A percentile compares a stretch with the other conserved stretches of the same genome.
Conservation (phyloP, 805 yeast species). For the Nakazawaea wickerhamii region DNA sequence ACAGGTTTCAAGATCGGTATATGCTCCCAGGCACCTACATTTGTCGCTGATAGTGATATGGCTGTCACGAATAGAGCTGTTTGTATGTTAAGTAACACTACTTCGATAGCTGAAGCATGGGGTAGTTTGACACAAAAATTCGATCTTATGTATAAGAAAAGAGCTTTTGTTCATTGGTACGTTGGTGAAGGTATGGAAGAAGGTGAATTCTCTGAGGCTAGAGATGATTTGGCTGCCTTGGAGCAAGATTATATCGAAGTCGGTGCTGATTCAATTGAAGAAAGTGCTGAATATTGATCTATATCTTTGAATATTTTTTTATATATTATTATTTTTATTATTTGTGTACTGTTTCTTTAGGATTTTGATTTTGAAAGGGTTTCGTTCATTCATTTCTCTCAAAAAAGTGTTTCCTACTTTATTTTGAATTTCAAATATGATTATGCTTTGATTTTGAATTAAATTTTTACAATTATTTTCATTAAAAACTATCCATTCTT, state of each 20-base stretch:
- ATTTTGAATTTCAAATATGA: not conserved
- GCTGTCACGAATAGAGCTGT: conserved; percentile 87
- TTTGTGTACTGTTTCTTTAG: not conserved
- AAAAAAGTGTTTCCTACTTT: not conserved
- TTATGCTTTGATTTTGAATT: conserved; percentile 1
- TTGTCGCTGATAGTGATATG: conserved; percentile 72
- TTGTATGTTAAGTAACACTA: conserved; percentile 88
- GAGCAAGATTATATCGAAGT: conserved; percentile 92
- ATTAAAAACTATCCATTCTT: not conserved
- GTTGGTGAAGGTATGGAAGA: conserved; percentile 98
- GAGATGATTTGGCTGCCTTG: conserved; percentile 88
- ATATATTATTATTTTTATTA: not conserved
- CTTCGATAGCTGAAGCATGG: conserved; percentile 96
- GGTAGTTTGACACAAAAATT: conserved; percentile 86
- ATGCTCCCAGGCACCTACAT: conserved; percentile 89
- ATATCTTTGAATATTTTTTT: not conserved
- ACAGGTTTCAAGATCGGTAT: conserved; percentile 95
- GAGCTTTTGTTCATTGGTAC: conserved; percentile 96
- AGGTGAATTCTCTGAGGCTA: conserved; percentile 93
- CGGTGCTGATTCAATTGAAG: conserved; percentile 70
- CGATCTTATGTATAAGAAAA: conserved; percentile 90
- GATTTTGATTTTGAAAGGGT: not conserved
- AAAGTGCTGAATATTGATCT: conserved; percentile 25
- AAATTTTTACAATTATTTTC: not conserved
- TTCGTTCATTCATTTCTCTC: not conserved